Base-by-base conservation (phyloP, 2,329 filamentous ascomycete genomes). In the Botrytis deweyae region DNA sequence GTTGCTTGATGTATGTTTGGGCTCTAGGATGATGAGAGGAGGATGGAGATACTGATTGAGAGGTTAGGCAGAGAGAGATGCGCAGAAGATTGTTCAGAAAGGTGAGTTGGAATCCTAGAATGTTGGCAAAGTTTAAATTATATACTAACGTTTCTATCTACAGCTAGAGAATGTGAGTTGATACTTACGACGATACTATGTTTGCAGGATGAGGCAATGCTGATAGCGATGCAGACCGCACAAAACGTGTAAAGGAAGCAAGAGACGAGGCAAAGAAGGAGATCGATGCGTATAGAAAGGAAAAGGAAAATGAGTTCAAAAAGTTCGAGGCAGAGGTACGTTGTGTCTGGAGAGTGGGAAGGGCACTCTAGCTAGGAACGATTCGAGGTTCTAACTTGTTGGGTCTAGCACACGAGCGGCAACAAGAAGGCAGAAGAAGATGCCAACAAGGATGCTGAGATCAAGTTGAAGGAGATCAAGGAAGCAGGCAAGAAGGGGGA, bases 71-170 rank as follows among this genome's bases (percentile, higher is more conserved):
- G 96, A 99, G 89, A 92, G 94, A 85, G 95, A 98, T 84, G 96
- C 96, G 76, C 95, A 97, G 86, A 98, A 98, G 89, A 99, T 99
- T 83, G 95, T 99, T 74, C 95, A 98, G 84, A 94, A 96, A 89
- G 93, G 95, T 97, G 84, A 75, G 86, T 83, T 55, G 58, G 33
- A 8, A 33, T 58, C 59, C n/a, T 64, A 64, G 16, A 22, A 22
- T 38, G 38, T 20, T 22, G 7, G 42, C 18, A 20, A 29, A n/a
- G 33, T 29, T 66, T 67, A 49, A 46, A 69, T 38, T 40, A 22
- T 58, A 70, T 77, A 75, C 82, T 83, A 80, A 84, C 79, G 40
- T 64, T 70, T 5, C 72, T 9, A 73, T 76, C 55, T 61, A 78
- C 79, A 97, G 93, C 94, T 81, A 89, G 94, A 89, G 94, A 97